A percentile compares a stretch with the other conserved stretches of the same genome.
Conservation (phyloP, 2,329 filamentous ascomycete species). For the Arthrobotrys megalospora region DNA sequence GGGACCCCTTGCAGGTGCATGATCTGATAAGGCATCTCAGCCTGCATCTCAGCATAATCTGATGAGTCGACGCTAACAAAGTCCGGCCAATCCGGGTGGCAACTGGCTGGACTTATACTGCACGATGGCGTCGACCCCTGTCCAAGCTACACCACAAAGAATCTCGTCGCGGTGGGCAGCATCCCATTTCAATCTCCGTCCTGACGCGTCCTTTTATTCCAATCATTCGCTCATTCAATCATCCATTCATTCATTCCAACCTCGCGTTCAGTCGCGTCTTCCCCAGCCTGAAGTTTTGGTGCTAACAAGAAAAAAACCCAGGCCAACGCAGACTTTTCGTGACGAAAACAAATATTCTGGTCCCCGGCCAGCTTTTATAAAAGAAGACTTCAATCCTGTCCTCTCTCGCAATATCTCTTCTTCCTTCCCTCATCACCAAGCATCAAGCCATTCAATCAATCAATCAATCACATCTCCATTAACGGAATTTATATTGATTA, state of each 20-base stretch:
- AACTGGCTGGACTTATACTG: background rate
- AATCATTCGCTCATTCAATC: too few relatives aligned
- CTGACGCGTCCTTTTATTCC: too few relatives aligned
- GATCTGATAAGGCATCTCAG: constrained; percentile 49
- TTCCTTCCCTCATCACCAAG: constrained; percentile 25
- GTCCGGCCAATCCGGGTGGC: constrained; percentile 1
- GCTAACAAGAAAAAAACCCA: background rate
- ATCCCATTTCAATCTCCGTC: constrained; percentile 14
- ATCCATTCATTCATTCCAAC: too few relatives aligned
- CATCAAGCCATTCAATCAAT: background rate
- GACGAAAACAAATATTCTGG: constrained; percentile 55
- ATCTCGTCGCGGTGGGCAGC: constrained; percentile 43
- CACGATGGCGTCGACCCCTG: constrained; percentile 16
- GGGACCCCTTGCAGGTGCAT: constrained; percentile 23
- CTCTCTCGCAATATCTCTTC: constrained; percentile 6
- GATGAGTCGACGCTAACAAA: constrained; percentile 7
- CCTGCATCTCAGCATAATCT: background rate
- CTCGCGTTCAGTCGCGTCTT: constrained; percentile 23
- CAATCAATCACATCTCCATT: constrained; percentile 48
- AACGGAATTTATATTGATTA: constrained; percentile 41
- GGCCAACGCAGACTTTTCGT: constrained; percentile 39
- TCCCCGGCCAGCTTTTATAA: constrained; percentile 36
- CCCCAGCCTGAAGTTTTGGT: constrained; percentile 10
- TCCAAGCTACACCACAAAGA: background rate
- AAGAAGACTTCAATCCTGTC: constrained; percentile 27